Evolutionary conservation across 2,329 filamentous ascomycete species (phyloP).

Genomic region (Colletotrichum lentis): DNA sequence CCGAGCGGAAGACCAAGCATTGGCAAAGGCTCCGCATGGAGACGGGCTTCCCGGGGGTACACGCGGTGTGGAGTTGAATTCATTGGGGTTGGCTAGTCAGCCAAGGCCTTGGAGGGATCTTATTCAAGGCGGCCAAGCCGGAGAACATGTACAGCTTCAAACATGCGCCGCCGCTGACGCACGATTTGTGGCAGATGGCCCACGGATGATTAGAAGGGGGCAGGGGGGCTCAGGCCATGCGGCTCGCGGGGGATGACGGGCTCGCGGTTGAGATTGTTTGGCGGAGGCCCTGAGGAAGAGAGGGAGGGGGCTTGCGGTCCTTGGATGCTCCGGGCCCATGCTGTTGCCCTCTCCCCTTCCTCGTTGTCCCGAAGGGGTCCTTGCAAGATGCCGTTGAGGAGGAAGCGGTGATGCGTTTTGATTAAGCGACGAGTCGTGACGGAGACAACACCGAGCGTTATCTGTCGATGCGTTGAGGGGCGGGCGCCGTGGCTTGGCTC

Average conservation of each 20-base stretch:
- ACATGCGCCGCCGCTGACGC: slow-evolving; percentile 13
- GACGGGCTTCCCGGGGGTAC: background rate
- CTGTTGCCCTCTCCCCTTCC: too few relatives aligned
- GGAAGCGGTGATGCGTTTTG: background rate
- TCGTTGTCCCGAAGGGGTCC: background rate
- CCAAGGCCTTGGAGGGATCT: slow-evolving; percentile 9
- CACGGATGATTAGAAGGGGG: too few relatives aligned
- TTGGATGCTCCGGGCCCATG: background rate
- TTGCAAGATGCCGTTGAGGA: background rate
- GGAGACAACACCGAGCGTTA: slow-evolving; percentile 2
- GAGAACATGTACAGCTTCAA: background rate
- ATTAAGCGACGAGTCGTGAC: background rate
- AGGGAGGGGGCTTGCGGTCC: background rate
- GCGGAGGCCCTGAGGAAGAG: background rate
- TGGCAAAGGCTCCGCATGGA: slow-evolving; percentile 24
- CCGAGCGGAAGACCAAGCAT: slow-evolving; percentile 24
- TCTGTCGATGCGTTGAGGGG: background rate
- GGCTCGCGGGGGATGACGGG: background rate
- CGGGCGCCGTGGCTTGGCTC: too few relatives aligned
- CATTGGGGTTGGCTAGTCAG: slow-evolving; percentile 18
- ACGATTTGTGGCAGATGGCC: slow-evolving; percentile 52
- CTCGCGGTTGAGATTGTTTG: background rate
- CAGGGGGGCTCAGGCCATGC: background rate
- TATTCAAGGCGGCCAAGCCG: background rate
- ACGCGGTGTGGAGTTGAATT: background rate